A percentile compares a stretch with the other conserved stretches of the same genome.
These are phyloP conservation scores for Dillenia suffruticosa DNA, from an alignment of 164 flowering plant species.

Conservation along the genomic window DNA sequence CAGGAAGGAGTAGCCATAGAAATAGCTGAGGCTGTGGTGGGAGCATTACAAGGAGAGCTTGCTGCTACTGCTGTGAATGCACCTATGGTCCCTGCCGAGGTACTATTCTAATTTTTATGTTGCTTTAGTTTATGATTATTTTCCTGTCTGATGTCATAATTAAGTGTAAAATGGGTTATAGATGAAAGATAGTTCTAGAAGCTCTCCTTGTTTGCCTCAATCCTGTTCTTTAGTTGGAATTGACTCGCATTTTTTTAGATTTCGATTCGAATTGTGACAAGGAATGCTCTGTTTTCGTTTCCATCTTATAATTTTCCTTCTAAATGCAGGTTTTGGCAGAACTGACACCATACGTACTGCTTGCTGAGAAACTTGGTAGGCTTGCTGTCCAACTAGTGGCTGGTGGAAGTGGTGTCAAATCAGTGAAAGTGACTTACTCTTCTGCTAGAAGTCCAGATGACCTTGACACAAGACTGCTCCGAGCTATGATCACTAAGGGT, in stretches of 20 bases:
- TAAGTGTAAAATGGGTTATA: not conserved
- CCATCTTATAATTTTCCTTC: not conserved
- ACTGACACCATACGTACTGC: constrained; percentile 70
- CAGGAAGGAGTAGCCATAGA: constrained; percentile 69
- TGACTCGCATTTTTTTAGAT: too few species aligned
- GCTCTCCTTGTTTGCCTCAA: not conserved
- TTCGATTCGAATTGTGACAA: too few species aligned
- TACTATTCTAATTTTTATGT: constrained; percentile 11
- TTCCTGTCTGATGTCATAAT: not conserved
- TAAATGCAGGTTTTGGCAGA: constrained; percentile 58
- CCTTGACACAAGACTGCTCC: constrained; percentile 88
- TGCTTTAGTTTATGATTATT: not conserved
- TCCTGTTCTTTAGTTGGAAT: not conserved
- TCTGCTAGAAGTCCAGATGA: constrained; percentile 87
- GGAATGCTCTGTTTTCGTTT: too few species aligned
- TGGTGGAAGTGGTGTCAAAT: constrained; percentile 86
- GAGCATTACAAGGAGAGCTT: constrained; percentile 61
- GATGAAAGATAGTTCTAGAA: not conserved
- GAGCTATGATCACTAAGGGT: constrained; percentile 93
- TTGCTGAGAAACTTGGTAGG: constrained; percentile 87
- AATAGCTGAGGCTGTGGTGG: constrained; percentile 66
- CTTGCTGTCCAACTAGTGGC: constrained; percentile 83
- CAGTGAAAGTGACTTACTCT: constrained; percentile 72
- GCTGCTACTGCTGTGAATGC: constrained; percentile 70
- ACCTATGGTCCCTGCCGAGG: constrained; percentile 82